phyloP scores from a whole-genome alignment of 176 grass and related monocot genomes.

The Puccinellia tenuiflora region DNA sequence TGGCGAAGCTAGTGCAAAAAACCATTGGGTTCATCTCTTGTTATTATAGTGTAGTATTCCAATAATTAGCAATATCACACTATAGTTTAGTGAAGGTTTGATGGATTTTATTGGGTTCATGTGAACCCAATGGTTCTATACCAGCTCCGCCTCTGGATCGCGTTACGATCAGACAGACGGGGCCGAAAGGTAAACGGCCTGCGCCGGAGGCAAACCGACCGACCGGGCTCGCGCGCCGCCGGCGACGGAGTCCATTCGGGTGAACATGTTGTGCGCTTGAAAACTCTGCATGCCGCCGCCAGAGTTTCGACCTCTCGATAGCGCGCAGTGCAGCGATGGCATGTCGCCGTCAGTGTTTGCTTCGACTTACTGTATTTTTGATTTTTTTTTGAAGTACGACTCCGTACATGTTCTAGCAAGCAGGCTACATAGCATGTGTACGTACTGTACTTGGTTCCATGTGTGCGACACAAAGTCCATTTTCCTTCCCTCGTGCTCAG shows the following conservation, averaged over 20 bases:
- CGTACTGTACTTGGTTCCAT: background rate
- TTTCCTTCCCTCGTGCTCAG: constrained; percentile 16
- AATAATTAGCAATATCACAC: no score
- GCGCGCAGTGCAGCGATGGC: background rate
- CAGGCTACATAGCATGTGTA: no score
- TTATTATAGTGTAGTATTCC: no score
- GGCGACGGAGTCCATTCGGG: background rate
- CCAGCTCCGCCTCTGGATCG: no score
- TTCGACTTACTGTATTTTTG: background rate
- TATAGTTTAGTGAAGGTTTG: no score
- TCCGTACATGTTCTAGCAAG: no score
- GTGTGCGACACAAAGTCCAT: background rate
- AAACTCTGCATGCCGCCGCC: background rate
- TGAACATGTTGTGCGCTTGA: background rate
- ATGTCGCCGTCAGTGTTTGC: background rate
- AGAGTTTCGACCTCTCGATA: background rate
- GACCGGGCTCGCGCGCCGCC: background rate
- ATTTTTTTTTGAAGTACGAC: no score
- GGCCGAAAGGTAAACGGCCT: background rate
- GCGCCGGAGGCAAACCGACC: background rate
- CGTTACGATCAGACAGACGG: background rate
- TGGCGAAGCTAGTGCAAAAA: no score
- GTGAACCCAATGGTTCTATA: no score
- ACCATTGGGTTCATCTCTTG: no score
- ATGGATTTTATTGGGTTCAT: no score